Evolutionary conservation across 768 basidiomycete genomes (phyloP).

Genomic region (Auricularia heimuer): DNA sequence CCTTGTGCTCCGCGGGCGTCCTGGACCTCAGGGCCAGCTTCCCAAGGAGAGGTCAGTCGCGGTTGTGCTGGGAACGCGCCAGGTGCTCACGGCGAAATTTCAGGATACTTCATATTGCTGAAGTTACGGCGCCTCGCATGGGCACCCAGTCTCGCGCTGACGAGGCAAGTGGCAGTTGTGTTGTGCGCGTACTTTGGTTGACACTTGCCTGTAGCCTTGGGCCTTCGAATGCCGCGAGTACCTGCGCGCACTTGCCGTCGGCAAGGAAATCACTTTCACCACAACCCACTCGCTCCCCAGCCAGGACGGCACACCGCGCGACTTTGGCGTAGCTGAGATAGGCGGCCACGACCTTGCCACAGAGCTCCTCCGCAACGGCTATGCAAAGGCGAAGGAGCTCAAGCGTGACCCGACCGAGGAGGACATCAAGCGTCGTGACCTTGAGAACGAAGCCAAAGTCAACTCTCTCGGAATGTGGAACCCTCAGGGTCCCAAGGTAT

Average conservation of each 20-base stretch:
- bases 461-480: conserved; percentile 83
- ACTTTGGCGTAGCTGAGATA: conserved; percentile 69
- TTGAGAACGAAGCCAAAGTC: conserved; percentile 66
- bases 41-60: conserved; percentile 73
- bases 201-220: conserved; percentile 50
- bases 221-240: conserved; percentile 92
- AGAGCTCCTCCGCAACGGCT: conserved; percentile 81
- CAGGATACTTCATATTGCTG: conserved; percentile 85
- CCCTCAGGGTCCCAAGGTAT: conserved; percentile 63
- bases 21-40: conserved; percentile 72
- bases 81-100: conserved; percentile 2
- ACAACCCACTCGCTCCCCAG: conserved; percentile 67
- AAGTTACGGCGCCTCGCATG: conserved; percentile 73
- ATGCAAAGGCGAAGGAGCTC: conserved; percentile 84
- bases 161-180: conserved; percentile 44
- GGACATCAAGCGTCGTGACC: conserved; percentile 57
- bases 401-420: conserved; percentile 79
- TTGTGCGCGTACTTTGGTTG: background rate
- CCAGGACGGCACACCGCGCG: conserved; percentile 67
- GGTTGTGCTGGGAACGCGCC: conserved; percentile 2
- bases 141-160: conserved; percentile 80
- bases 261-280: conserved; percentile 81
- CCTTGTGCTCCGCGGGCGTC: conserved; percentile 68
- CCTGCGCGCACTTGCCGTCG: conserved; percentile 73
- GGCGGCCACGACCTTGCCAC: conserved; percentile 60